These are phyloP conservation scores for Moringa oleifera DNA, from an alignment of 345 rosid genomes.

Conservation along the genomic window DNA sequence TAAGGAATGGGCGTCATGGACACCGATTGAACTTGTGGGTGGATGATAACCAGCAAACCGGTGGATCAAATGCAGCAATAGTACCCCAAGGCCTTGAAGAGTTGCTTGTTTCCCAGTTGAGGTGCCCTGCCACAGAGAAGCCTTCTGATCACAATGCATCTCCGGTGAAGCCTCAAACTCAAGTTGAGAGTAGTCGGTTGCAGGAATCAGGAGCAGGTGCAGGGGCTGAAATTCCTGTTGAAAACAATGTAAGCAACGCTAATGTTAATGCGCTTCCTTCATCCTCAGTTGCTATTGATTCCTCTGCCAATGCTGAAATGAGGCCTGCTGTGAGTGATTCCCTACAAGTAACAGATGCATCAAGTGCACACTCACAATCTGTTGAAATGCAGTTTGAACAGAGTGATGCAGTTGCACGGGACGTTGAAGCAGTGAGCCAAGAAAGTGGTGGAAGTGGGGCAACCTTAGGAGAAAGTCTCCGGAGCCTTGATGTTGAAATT, in stretches of 20 bases:
- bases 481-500: conserved; percentile 96
- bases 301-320: conserved; percentile 40
- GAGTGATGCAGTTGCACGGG: conserved; percentile 70
- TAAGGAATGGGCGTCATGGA: conserved; percentile 84
- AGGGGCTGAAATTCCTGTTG: conserved; percentile 43
- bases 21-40: conserved; percentile 88
- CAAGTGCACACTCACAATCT: conserved; percentile 48
- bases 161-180: conserved; percentile 40
- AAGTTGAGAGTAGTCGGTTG: conserved; percentile 32
- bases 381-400: conserved; percentile 90
- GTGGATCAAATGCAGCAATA: conserved; percentile 66
- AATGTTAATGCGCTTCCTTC: conserved; percentile 35
- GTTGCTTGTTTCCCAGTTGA: conserved; percentile 79
- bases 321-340: conserved; percentile 41
- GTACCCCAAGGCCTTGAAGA: conserved; percentile 93
- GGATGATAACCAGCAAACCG: conserved; percentile 73
- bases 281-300: conserved; percentile 35
- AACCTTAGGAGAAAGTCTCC: conserved; percentile 91
- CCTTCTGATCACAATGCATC: conserved; percentile 51
- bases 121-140: conserved; percentile 59
- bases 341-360: conserved; percentile 28
- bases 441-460: conserved; percentile 97
- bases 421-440: conserved; percentile 96
- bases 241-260: conserved; percentile 39
- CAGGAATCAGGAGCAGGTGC: conserved; percentile 42